Conservation (phyloP, 2,329 filamentous ascomycete genomes). For the Xylariaceae sp. region DNA sequence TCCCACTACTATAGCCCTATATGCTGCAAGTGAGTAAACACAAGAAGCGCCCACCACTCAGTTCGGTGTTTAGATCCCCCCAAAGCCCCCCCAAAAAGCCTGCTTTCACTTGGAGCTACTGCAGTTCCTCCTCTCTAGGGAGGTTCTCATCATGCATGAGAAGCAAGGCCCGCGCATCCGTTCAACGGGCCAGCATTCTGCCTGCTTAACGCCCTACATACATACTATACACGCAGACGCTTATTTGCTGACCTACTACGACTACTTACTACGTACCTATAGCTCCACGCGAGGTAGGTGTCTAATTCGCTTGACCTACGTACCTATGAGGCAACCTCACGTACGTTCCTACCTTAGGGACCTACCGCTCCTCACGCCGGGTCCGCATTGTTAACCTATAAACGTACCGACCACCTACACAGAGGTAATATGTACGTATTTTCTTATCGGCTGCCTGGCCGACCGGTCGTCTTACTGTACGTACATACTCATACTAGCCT, state of each 20-base stretch:
- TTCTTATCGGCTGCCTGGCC: background rate
- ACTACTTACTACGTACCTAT: too few relatives aligned
- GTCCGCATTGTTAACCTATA: too few relatives aligned
- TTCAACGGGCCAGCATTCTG: background rate
- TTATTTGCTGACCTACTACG: background rate
- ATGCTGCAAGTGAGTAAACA: background rate
- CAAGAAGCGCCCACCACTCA: background rate
- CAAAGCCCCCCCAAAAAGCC: conserved; percentile 8
- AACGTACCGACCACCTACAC: background rate
- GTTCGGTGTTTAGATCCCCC: background rate
- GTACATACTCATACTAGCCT: background rate
- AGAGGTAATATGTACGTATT: background rate
- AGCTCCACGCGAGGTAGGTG: background rate
- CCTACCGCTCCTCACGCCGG: too few relatives aligned
- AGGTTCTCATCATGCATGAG: conserved; percentile 11
- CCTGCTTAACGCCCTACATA: background rate
- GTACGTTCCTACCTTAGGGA: too few relatives aligned
- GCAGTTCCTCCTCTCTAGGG: conserved; percentile 3
- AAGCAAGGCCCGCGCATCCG: background rate
- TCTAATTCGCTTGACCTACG: background rate
- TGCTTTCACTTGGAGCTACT: conserved; percentile 17
- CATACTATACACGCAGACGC: background rate
- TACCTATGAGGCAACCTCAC: background rate
- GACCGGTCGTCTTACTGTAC: background rate
- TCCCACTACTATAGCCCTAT: background rate